Conservation (phyloP, 164 flowering plant species). For the Nelumbo lutea region DNA sequence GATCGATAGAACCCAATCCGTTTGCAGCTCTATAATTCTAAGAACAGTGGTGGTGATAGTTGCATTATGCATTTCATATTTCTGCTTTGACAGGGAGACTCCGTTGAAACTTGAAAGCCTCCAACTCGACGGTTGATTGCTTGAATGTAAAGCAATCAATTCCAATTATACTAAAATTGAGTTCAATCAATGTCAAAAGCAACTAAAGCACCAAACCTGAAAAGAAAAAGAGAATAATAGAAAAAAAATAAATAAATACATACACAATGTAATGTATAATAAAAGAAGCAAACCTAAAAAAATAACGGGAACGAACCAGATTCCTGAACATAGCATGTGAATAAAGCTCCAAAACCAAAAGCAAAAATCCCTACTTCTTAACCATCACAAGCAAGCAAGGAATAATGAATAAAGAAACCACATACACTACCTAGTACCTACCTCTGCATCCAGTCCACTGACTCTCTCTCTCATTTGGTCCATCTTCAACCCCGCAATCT, state of each 20-base stretch:
- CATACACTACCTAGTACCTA: background rate
- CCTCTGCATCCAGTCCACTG: background rate
- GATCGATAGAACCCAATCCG: too few species aligned
- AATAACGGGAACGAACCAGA: background rate
- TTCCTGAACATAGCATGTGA: background rate
- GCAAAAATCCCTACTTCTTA: background rate
- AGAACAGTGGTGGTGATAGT: too few species aligned
- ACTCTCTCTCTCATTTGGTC: background rate
- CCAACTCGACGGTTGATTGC: too few species aligned
- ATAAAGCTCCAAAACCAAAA: background rate
- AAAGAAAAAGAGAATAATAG: background rate
- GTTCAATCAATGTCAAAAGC: background rate
- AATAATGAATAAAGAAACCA: background rate
- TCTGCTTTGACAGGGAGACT: too few species aligned
- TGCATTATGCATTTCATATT: too few species aligned
- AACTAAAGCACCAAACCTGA: constrained; percentile 1
- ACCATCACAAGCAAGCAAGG: constrained; percentile 1
- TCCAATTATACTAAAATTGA: too few species aligned
- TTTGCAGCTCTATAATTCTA: too few species aligned
- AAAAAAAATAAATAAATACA: too few species aligned
- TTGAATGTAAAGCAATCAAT: too few species aligned
- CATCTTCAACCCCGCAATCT: background rate
- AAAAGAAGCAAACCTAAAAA: background rate
- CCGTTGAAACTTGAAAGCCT: too few species aligned
- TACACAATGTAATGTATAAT: too few species aligned